Conservation (phyloP, 495 filamentous ascomycete species). For the Penicillium paxilli region DNA sequence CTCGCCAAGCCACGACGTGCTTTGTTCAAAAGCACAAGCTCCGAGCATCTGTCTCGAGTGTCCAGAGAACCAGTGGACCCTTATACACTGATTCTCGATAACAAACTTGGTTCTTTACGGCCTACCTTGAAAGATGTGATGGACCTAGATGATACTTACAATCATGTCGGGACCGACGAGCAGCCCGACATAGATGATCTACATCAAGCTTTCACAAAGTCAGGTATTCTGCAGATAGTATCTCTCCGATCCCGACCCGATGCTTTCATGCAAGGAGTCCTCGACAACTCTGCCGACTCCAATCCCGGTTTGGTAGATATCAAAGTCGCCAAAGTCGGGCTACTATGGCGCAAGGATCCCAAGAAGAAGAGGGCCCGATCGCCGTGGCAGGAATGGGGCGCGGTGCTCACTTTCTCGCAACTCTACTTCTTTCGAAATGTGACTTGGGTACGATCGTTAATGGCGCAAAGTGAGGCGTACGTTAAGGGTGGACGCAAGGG, state of each 20-base stretch:
- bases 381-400: conserved; percentile 99
- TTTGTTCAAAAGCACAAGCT: conserved; percentile 66
- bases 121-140: conserved; percentile 90
- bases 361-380: conserved; percentile 95
- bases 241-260: conserved; percentile 90
- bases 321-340: conserved; percentile 92
- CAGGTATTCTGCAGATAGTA: conserved; percentile 88
- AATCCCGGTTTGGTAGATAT: conserved; percentile 95
- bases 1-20: conserved; percentile 70
- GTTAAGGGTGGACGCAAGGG: conserved; percentile 52
- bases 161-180: conserved; percentile 73
- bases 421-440: conserved; percentile 96
- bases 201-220: conserved; percentile 85
- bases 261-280: conserved; percentile 88
- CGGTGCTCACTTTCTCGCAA: conserved; percentile 89
- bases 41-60: conserved; percentile 65
- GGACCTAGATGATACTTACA: conserved; percentile 88
- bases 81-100: conserved; percentile 89
- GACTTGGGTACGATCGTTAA: conserved; percentile 84
- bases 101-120: conserved; percentile 75
- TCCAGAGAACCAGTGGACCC: conserved; percentile 88
- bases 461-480: conserved; percentile 81
- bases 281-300: conserved; percentile 80
- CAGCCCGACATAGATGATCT: conserved; percentile 73
- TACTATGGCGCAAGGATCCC: conserved; percentile 91